Conservation (phyloP, 2,329 filamentous ascomycete genomes). For the Diaporthe helianthi region DNA sequence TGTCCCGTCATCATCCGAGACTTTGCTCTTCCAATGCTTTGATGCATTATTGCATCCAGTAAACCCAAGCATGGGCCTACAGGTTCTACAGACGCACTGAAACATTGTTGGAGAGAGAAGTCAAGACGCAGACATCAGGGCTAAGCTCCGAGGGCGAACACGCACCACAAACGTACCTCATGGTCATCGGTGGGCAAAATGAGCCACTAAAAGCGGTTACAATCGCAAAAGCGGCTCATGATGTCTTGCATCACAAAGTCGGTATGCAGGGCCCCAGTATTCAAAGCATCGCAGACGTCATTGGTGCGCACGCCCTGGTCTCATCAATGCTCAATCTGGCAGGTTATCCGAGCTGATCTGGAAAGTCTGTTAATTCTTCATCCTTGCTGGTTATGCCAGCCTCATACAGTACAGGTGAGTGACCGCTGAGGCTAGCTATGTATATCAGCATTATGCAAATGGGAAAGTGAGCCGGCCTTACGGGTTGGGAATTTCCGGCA, state of each 20-base stretch:
- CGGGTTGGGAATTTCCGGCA: not conserved
- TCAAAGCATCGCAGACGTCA: not conserved
- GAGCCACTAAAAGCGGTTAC: too few species aligned
- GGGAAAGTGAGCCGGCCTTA: not conserved
- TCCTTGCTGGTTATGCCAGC: not conserved
- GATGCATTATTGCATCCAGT: not conserved
- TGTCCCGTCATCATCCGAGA: not conserved
- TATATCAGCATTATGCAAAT: not conserved
- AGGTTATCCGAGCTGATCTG: not conserved
- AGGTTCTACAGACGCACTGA: slow-evolving; percentile 1
- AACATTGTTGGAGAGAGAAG: slow-evolving; percentile 10
- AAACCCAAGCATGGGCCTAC: not conserved
- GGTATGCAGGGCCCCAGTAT: not conserved
- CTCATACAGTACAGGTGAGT: not conserved
- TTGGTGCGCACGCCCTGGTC: too few species aligned
- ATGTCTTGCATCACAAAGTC: not conserved
- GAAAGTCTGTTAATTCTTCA: not conserved
- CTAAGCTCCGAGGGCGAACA: not conserved
- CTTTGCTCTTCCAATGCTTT: not conserved
- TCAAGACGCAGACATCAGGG: not conserved
- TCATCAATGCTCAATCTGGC: not conserved
- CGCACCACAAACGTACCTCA: not conserved
- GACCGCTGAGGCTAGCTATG: not conserved
- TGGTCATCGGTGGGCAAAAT: not conserved
- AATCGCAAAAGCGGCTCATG: not conserved